Evolutionary conservation across 129 eudicot genomes (phyloP), one percentile per base, ranked within the genome.

Genomic region (Logfia minima): DNA sequence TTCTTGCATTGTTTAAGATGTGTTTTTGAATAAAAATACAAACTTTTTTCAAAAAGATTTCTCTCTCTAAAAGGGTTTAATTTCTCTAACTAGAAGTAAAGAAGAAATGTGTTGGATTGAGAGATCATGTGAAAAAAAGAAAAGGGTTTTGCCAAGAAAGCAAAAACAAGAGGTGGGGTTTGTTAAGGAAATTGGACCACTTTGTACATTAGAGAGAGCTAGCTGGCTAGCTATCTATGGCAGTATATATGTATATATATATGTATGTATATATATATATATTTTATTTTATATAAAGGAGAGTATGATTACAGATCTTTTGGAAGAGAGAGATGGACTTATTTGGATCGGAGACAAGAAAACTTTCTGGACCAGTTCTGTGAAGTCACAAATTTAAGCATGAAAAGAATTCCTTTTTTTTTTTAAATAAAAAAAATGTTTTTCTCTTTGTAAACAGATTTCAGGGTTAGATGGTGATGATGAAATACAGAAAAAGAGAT

Each of bases 271-370:
- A 63, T 24, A 13, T 64, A 29, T 64, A 24, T 67, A 32, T 52
- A 72, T 37, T 24, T 24, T 24, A 6, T 34, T 34, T 39, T 53
- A 68, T 39, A 70, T 59, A 59, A 64, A 31, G 77, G 35, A 68
- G 75, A 59, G 56, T 80, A 72, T 74, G 63, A 75, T 84, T 79
- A 79, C 83, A 84, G 77, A 84, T 78, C 86, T 72, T 84, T 79
- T 76, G 83, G 45, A 66, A 43, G 60, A 60, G 73, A 73, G 78
- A 79, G 75, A 68, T 75, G 75, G n/a, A 26, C 78, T 74, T 79
- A 85, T 88, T 84, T 90, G 93, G 93, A 88, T 88, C 88, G 76
- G 90, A 84, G 87, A 88, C 88, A 84, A 66, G 85, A 75, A 83
- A 81, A 81, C 90, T 88, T 84, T 84, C 88, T 84, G 90, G 70